Base-by-base conservation (phyloP, 768 basidiomycete species). In the Lepiota brunneoincarnata region DNA sequence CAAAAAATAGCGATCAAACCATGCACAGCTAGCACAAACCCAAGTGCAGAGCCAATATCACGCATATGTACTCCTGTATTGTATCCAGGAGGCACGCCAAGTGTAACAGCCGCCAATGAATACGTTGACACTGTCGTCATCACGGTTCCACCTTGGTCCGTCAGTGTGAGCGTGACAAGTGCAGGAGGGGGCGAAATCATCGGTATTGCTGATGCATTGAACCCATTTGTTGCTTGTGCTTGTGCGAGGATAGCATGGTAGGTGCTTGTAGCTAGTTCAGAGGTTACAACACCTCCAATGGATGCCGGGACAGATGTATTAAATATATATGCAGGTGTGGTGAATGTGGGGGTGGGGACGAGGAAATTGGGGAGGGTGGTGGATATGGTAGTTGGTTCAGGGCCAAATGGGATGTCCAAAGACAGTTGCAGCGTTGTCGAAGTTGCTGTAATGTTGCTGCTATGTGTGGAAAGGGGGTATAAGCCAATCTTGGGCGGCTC, bases 401-500 rank as follows among this genome's bases (percentile, higher is more conserved):
- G 35, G 46, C 37, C 12, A 28, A 12, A 20, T n/a, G 40, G 45
- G 45, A n/a, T 41, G 45, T 17, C 10, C 7, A 24, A 15, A 23
- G 42, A 24, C n/a, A 23, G 11, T 15, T 44, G 42, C 20, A n/a
- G 24, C 9, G 49, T 71, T 15, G 74, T 65, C 15, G 66, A 61
- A 5, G 70, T 64, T 21, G 42, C 6, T 17, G 34, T 34, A 6
- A 78, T 79, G 23, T 69, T 65, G 61, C n/a, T n/a, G n/a, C 83
- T 83, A 34, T 64, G 62, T 31, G 31, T 31, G 11, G 31, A 31
- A 35, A 86, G 72, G 18, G 84, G 69, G 63, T 89, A 92, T 47
- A 92, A 68, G n/a, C 90, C 90, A 54, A 92, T 82, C 69, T 88
- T 74, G 15, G 90, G 90, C 6, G 87, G 75, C 64, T 92, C 90